A percentile compares a stretch with the other conserved stretches of the same genome.
phyloP scores from a whole-genome alignment of 768 basidiomycete genomes.

The Amanita pallidorosea region DNA sequence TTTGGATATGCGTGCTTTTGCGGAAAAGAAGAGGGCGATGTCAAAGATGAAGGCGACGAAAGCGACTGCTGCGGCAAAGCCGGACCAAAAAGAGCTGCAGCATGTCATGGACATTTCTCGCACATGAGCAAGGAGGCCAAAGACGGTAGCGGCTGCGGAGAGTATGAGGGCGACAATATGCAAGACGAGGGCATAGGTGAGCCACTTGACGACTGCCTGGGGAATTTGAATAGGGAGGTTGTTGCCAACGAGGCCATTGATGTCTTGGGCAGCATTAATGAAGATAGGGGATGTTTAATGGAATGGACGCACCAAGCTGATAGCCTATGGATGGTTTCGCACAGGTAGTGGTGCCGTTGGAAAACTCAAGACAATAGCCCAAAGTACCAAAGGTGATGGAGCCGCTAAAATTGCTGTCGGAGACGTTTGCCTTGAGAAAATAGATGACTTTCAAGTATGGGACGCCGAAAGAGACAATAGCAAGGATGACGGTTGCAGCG shows the following conservation, averaged over 20 bases:
- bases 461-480: slow-evolving; percentile 82
- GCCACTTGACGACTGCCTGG: slow-evolving; percentile 80
- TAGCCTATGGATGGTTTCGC: slow-evolving; percentile 80
- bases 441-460: slow-evolving; percentile 83
- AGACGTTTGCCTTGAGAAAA: slow-evolving; percentile 73
- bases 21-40: slow-evolving; percentile 81
- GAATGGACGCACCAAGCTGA: slow-evolving; percentile 55
- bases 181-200: slow-evolving; percentile 88
- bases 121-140: slow-evolving; percentile 83
- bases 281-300: not conserved
- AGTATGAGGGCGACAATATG: slow-evolving; percentile 81
- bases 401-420: slow-evolving; percentile 36
- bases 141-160: slow-evolving; percentile 59
- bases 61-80: slow-evolving; percentile 69
- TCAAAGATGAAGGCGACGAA: slow-evolving; percentile 91
- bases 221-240: slow-evolving; percentile 61
- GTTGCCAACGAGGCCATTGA: slow-evolving; percentile 72
- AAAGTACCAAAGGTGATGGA: slow-evolving; percentile 78
- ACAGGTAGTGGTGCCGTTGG: slow-evolving; percentile 53
- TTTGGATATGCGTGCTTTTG: slow-evolving; percentile 72
- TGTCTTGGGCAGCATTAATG: slow-evolving; percentile 36
- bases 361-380: slow-evolving; percentile 71
- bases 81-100: slow-evolving; percentile 71
- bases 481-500: slow-evolving; percentile 67
- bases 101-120: slow-evolving; percentile 81